phyloP scores from a whole-genome alignment of 106 monocot species.

The Phalaenopsis equestris region DNA sequence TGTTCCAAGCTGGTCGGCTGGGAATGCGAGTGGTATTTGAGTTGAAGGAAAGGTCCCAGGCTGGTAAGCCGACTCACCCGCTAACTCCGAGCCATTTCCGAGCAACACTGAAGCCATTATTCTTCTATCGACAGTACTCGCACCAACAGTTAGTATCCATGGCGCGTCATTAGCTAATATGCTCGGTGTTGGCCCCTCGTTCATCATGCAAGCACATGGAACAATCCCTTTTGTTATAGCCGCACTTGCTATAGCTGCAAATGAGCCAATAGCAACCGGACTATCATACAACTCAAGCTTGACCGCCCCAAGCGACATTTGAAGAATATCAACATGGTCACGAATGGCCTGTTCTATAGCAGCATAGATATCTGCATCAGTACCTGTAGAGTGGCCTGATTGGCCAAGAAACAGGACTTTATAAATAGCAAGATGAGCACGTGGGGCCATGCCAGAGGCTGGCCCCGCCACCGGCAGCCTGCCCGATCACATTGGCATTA shows the following conservation, averaged over 20 bases:
- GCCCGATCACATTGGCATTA: conserved; percentile 8
- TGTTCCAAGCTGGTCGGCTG: background rate
- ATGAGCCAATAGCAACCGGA: conserved; percentile 12
- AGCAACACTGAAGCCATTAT: conserved; percentile 9
- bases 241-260: background rate
- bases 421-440: conserved; percentile 19
- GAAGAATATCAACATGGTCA: conserved; percentile 18
- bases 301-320: conserved; percentile 1
- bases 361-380: background rate
- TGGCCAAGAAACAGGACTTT: conserved; percentile 6
- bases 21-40: conserved; percentile 8
- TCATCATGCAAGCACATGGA: background rate
- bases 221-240: conserved; percentile 5
- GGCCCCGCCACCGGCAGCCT: conserved; percentile 3
- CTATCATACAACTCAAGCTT: background rate
- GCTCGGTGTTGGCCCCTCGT: too few relatives aligned
- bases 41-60: background rate
- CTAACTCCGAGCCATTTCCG: conserved; percentile 10
- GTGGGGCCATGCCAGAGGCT: conserved; percentile 19
- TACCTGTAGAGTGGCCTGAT: background rate
- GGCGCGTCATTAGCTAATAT: background rate
- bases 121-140: conserved; percentile 9
- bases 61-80: conserved; percentile 16
- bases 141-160: conserved; percentile 22
- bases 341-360: conserved; percentile 13